These are phyloP conservation scores for Gnomoniopsis sp. DNA, from an alignment of 2,329 filamentous ascomycete genomes.

Conservation along the genomic window DNA sequence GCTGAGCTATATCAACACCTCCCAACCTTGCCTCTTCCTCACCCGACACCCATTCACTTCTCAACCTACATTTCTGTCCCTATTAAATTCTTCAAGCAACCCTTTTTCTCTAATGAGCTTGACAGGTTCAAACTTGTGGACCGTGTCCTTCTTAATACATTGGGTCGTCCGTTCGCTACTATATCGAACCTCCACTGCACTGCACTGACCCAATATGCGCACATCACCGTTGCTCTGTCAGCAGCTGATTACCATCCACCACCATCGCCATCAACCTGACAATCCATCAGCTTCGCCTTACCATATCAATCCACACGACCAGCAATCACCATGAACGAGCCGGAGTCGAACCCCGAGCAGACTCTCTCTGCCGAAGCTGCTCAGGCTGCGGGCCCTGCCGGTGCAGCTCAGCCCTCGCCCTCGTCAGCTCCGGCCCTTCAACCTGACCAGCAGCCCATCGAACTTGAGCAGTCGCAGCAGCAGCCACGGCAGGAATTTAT, in stretches of 20 bases:
- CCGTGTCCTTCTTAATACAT: neutral
- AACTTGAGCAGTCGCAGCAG: constrained; percentile 1
- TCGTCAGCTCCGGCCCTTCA: neutral
- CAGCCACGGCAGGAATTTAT: constrained; percentile 15
- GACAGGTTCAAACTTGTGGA: neutral
- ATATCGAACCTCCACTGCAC: neutral
- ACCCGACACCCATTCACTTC: neutral
- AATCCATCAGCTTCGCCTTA: neutral
- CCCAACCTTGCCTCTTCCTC: neutral
- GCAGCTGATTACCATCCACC: neutral
- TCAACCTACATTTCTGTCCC: neutral
- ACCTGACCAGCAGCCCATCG: neutral
- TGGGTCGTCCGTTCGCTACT: neutral
- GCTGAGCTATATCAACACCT: neutral
- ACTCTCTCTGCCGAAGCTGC: neutral
- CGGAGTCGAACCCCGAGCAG: constrained; percentile 1
- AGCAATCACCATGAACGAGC: constrained; percentile 15
- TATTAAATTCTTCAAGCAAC: neutral
- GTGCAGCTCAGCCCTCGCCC: neutral
- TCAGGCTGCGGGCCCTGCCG: neutral
- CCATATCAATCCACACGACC: neutral
- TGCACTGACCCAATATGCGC: constrained; percentile 3
- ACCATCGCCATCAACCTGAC: neutral
- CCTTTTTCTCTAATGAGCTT: neutral
- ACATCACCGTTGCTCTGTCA: neutral